A percentile compares a stretch with the other conserved stretches of the same genome.
phyloP scores from a whole-genome alignment of 2,329 filamentous ascomycete species.

The Penicillium digitatum region DNA sequence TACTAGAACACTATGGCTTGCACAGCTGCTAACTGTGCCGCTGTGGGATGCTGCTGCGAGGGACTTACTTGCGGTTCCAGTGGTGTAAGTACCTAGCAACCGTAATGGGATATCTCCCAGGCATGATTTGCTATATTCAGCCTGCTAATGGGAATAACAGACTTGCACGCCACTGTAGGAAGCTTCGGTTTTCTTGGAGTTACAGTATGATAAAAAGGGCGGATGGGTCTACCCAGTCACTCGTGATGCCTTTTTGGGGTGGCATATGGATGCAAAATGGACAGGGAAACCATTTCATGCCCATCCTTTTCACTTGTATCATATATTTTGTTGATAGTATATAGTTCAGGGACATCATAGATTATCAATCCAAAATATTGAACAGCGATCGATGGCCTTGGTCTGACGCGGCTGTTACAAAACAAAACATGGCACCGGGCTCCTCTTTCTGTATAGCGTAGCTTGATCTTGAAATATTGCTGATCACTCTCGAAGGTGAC shows the following conservation, averaged over 20 bases:
- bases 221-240: not conserved
- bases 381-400: not conserved
- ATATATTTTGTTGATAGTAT: not conserved
- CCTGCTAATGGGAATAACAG: not conserved
- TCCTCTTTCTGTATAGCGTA: not conserved
- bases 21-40: constrained; percentile 1
- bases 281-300: not conserved
- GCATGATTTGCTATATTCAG: not conserved
- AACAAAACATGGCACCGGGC: accelerated
- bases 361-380: not conserved
- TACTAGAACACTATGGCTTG: constrained; percentile 1
- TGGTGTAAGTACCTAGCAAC: constrained; percentile 3
- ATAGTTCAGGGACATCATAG: not conserved
- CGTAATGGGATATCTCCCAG: not conserved
- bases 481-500: not conserved
- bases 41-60: constrained; percentile 3
- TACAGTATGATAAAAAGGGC: not conserved
- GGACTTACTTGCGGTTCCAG: constrained; percentile 4
- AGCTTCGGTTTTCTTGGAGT: not conserved
- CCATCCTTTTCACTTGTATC: not conserved
- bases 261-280: not conserved
- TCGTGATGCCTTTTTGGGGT: not conserved
- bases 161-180: not conserved
- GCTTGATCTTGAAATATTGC: too few species aligned
- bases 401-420: not conserved